A percentile compares a stretch with the other conserved stretches of the same genome.
Conservation (phyloP, 768 basidiomycete species). For the Tremella yokohamensis region DNA sequence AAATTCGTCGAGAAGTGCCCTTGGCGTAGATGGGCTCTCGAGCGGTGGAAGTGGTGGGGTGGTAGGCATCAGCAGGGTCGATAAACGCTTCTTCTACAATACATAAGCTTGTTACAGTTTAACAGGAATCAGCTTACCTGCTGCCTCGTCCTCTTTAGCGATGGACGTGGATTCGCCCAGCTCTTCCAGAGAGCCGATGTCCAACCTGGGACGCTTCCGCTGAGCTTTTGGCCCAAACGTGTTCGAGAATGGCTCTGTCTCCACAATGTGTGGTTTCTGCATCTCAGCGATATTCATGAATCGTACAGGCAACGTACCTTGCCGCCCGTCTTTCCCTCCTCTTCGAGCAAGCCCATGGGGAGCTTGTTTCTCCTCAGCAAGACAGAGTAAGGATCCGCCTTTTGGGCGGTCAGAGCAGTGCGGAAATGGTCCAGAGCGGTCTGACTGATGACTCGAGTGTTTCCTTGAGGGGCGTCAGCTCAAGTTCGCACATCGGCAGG, state of each 20-base stretch:
- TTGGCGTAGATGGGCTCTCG: slow-evolving; percentile 92
- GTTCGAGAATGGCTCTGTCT: slow-evolving; percentile 88
- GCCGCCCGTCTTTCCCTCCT: slow-evolving; percentile 76
- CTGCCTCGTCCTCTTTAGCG: slow-evolving; percentile 53
- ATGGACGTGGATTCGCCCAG: slow-evolving; percentile 56
- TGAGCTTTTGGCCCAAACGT: slow-evolving; percentile 96
- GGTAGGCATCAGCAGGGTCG: slow-evolving; percentile 33
- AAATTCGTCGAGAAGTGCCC: slow-evolving; percentile 91
- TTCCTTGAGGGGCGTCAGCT: slow-evolving; percentile 58
- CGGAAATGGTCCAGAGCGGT: slow-evolving; percentile 94
- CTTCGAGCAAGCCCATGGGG: slow-evolving; percentile 92
- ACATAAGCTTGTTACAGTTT: neutral
- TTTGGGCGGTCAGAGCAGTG: slow-evolving; percentile 74
- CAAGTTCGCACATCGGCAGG: neutral
- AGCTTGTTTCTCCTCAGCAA: slow-evolving; percentile 89
- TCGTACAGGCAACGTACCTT: slow-evolving; percentile 57
- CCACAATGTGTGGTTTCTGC: slow-evolving; percentile 86
- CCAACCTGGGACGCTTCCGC: slow-evolving; percentile 79
- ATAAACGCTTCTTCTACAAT: neutral
- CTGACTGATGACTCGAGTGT: slow-evolving; percentile 97
- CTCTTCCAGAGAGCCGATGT: slow-evolving; percentile 89
- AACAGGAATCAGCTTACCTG: slow-evolving; percentile 53
- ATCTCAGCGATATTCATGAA: slow-evolving; percentile 13
- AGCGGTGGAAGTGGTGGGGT: slow-evolving; percentile 44
- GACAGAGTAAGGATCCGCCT: slow-evolving; percentile 94